phyloP scores from a whole-genome alignment of 2,329 filamentous ascomycete species.

The Pseudohalonectria lignicola region DNA sequence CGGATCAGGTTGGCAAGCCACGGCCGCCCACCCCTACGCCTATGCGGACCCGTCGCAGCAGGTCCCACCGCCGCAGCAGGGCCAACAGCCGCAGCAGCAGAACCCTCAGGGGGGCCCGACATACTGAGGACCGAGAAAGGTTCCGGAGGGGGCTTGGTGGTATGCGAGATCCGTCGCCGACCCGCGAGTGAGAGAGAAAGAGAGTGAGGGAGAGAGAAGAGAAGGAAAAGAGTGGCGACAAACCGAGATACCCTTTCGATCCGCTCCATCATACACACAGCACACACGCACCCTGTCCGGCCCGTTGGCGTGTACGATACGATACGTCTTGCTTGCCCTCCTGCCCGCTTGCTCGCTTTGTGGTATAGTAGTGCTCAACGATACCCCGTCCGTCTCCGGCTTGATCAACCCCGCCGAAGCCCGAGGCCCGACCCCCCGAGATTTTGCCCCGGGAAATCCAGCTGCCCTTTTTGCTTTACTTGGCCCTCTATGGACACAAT shows the following conservation, averaged over 20 bases:
- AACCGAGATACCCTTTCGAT: background rate
- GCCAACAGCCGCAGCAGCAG: conserved; percentile 22
- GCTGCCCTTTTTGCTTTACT: background rate
- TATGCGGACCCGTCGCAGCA: conserved; percentile 34
- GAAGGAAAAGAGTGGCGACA: background rate
- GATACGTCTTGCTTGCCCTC: background rate
- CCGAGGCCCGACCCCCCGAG: too few species aligned
- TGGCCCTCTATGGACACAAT: background rate
- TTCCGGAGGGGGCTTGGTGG: too few species aligned
- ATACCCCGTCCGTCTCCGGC: conserved; percentile 3
- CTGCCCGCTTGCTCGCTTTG: conserved; percentile 2
- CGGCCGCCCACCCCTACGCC: conserved; percentile 27
- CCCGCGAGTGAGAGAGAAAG: conserved; percentile 1
- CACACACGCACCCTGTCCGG: background rate
- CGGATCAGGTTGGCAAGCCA: conserved; percentile 20
- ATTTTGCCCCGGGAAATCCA: too few species aligned
- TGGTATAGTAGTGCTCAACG: conserved; percentile 1
- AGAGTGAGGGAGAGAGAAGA: background rate
- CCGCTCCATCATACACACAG: background rate
- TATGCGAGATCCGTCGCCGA: too few species aligned
- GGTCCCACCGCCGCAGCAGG: conserved; percentile 9
- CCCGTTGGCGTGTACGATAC: background rate
- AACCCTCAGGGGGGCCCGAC: conserved; percentile 22
- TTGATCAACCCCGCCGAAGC: too few species aligned
- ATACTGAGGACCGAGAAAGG: conserved; percentile 10